Evolutionary conservation across 371 early-diverging fungal genomes (phyloP), one percentile per base, ranked within the genome.

Genomic region (Mucor lusitanicus): DNA sequence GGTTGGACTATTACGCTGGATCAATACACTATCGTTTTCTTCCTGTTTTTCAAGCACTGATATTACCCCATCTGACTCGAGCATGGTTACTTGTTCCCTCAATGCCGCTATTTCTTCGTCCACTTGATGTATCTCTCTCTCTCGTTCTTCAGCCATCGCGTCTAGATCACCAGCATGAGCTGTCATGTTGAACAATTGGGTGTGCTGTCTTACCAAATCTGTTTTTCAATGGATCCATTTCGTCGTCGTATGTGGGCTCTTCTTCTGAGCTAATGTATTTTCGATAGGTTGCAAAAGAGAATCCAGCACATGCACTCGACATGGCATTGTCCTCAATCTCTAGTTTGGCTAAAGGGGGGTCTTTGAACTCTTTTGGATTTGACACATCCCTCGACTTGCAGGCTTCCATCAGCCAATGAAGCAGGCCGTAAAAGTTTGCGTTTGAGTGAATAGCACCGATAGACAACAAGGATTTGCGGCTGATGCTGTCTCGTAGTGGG

Each of bases 361-460:
- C 19, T 33, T 57, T 35, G 4, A 46, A 30, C 6, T 65, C 65
- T 17, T 37, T 33, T 32, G 37, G 30, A 15, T 50, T 11, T 17
- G 28, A 15, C 8, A n/a, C 13, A 25, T 46, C 50, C 13, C 19
- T 48, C 3, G 32, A 19, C n/a, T 59, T 59, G 25, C 63, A 50
- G 13, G 23, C n/a, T 5, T 63, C 48, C 8, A 57, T 21, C n/a
- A 68, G 5, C 69, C 69, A 68, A 53, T 44, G 44, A 8, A 68
- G 48, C 8, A 68, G 11, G 0, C 57, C 69, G 25, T 59, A 40
- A 32, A 63, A 63, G 0, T 17, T 28, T 8, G 69, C 63, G 23
- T 63, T 46, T 2, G 63, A 59, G 55, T 65, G 70, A 12, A 60
- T 25, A 0, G 70, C 61, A 21, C 70, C 65, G 21, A 70, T 55